A percentile compares a stretch with the other conserved stretches of the same genome.
Evolutionary conservation across 225 moss, liverwort and hornwort species (phyloP).

Genomic region (Sphagnum contortum): DNA sequence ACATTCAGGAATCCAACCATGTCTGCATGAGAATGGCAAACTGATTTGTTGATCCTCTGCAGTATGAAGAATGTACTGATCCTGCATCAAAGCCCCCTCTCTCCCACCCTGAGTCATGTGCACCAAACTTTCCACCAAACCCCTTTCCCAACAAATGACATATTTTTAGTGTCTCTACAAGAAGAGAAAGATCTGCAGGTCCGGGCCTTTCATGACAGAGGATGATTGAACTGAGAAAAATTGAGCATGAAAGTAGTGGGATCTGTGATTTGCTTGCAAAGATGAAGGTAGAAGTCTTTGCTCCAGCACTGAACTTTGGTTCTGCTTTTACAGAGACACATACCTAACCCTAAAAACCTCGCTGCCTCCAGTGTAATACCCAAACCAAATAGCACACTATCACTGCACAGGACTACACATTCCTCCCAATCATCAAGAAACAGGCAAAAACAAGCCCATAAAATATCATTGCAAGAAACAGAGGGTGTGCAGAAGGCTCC

Average conservation of each 20-base stretch:
- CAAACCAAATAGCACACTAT: background rate
- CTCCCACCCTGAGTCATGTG: background rate
- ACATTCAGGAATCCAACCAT: slow-evolving; percentile 27
- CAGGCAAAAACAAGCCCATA: no score
- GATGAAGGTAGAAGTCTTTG: background rate
- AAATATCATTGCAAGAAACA: no score
- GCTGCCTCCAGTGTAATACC: background rate
- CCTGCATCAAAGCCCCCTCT: slow-evolving; percentile 36
- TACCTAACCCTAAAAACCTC: no score
- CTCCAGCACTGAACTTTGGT: no score
- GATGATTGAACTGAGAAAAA: background rate
- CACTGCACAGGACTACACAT: no score
- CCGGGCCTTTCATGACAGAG: background rate
- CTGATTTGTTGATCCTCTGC: slow-evolving; percentile 79
- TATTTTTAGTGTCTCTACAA: background rate
- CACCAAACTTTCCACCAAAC: background rate
- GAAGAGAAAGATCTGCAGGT: background rate
- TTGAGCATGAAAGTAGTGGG: background rate
- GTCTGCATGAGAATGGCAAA: slow-evolving; percentile 93
- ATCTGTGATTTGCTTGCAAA: background rate
- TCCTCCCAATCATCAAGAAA: no score
- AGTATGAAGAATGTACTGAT: slow-evolving; percentile 95
- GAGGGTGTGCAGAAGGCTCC: no score
- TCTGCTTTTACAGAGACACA: no score
- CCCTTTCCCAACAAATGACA: background rate